Evolutionary conservation across 106 monocot genomes (phyloP).

Genomic region (Alisma plantagoaquatica): DNA sequence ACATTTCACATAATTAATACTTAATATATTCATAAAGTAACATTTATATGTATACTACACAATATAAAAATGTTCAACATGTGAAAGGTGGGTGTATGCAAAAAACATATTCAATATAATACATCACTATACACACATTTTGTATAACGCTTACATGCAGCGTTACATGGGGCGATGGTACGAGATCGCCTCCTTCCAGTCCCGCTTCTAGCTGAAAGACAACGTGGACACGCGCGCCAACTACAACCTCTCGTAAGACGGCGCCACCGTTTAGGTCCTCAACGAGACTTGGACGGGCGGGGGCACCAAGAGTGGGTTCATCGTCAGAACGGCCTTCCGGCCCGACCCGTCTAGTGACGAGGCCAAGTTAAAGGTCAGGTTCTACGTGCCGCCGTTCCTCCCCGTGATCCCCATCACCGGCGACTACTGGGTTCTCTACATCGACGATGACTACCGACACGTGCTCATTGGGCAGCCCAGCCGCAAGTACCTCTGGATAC

Average conservation of each 20-base stretch:
- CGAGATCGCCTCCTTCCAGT: slow-evolving; percentile 94
- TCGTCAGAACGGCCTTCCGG: slow-evolving; percentile 69
- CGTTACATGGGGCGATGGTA: slow-evolving; percentile 97
- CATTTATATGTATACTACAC: too few relatives aligned
- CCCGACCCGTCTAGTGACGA: slow-evolving; percentile 62
- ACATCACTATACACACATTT: too few relatives aligned
- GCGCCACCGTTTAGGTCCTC: slow-evolving; percentile 57
- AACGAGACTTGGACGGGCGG: slow-evolving; percentile 94
- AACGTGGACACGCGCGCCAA: slow-evolving; percentile 78
- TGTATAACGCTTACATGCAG: too few relatives aligned
- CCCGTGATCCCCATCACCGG: slow-evolving; percentile 74
- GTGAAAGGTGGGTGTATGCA: too few relatives aligned
- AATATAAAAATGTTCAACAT: too few relatives aligned
- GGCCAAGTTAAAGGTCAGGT: slow-evolving; percentile 94
- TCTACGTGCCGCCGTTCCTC: slow-evolving; percentile 89
- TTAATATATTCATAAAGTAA: too few relatives aligned
- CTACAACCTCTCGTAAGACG: slow-evolving; percentile 59
- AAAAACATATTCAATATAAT: too few relatives aligned
- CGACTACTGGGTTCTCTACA: slow-evolving; percentile 79
- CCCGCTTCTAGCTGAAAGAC: slow-evolving; percentile 55
- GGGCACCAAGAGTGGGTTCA: slow-evolving; percentile 44
- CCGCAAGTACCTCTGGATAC: slow-evolving; percentile 67
- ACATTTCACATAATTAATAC: too few relatives aligned
- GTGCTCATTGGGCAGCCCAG: slow-evolving; percentile 80
- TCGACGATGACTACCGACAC: slow-evolving; percentile 58